Conservation (phyloP, 1,284 basidiomycete genomes). For the Irpex sp. region DNA sequence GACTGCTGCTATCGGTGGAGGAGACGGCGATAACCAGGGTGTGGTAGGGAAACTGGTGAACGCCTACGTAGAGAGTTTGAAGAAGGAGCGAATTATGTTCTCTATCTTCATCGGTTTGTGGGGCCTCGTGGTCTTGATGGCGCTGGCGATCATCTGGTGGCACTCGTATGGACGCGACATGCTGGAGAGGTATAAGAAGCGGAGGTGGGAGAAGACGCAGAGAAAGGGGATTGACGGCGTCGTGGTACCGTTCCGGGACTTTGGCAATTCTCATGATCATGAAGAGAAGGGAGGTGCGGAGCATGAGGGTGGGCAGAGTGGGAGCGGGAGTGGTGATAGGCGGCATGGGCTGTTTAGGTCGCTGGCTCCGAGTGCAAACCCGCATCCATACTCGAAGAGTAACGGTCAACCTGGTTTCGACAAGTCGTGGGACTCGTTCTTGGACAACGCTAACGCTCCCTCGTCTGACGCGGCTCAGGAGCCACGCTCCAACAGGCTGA, state of each 20-base stretch:
- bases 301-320: not conserved
- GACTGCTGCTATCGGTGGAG: constrained; percentile 72
- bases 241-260: constrained; percentile 37
- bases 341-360: constrained; percentile 36
- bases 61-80: constrained; percentile 68
- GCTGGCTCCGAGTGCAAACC: constrained; percentile 26
- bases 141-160: constrained; percentile 60
- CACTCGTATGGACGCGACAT: constrained; percentile 51
- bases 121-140: constrained; percentile 75
- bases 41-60: constrained; percentile 73
- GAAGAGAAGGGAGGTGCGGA: not conserved
- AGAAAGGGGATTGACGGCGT: constrained; percentile 41
- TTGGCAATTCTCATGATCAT: not conserved
- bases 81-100: constrained; percentile 84
- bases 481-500: constrained; percentile 35
- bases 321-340: constrained; percentile 30
- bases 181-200: constrained; percentile 43
- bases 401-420: constrained; percentile 32
- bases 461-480: constrained; percentile 12
- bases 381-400: constrained; percentile 25
- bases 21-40: constrained; percentile 49
- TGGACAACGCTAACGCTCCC: constrained; percentile 32
- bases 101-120: constrained; percentile 78
- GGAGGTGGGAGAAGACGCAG: constrained; percentile 51
- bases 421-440: constrained; percentile 50